Percentiles rank a stretch among this genome's conserved stretches.
These are phyloP conservation scores for Xylaria flabelliformis DNA, from an alignment of 495 filamentous ascomycete genomes.

Conservation along the genomic window DNA sequence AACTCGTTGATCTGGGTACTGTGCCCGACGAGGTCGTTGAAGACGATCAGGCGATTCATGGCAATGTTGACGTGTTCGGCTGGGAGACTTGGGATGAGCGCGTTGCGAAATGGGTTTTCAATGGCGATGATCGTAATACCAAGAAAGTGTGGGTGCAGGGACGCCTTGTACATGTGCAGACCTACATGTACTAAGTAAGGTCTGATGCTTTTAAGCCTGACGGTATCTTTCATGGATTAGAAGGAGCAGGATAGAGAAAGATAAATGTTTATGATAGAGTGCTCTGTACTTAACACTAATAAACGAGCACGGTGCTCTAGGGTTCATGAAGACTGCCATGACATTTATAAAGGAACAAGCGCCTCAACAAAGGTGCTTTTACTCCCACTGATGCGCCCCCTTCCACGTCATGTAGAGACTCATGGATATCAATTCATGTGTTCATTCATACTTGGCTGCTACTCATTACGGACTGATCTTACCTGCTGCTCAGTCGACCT, in stretches of 20 bases:
- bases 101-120: slow-evolving; percentile 88
- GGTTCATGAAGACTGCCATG: background rate
- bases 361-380: background rate
- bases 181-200: background rate
- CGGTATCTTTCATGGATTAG: background rate
- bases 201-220: background rate
- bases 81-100: slow-evolving; percentile 78
- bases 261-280: background rate
- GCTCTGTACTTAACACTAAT: background rate
- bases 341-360: background rate
- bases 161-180: slow-evolving; percentile 70
- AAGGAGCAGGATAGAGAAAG: background rate
- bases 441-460: background rate
- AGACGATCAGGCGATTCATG: slow-evolving; percentile 38
- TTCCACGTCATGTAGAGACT: too few species aligned
- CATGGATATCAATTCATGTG: background rate
- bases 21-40: slow-evolving; percentile 44
- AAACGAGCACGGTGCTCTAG: background rate
- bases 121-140: slow-evolving; percentile 85
- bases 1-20: slow-evolving; percentile 68
- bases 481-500: background rate
- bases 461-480: background rate
- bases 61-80: slow-evolving; percentile 84
- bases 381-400: background rate
- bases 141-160: slow-evolving; percentile 81